Conservation (phyloP, 2,329 filamentous ascomycete species). For the Exutisphaerella laricina region DNA sequence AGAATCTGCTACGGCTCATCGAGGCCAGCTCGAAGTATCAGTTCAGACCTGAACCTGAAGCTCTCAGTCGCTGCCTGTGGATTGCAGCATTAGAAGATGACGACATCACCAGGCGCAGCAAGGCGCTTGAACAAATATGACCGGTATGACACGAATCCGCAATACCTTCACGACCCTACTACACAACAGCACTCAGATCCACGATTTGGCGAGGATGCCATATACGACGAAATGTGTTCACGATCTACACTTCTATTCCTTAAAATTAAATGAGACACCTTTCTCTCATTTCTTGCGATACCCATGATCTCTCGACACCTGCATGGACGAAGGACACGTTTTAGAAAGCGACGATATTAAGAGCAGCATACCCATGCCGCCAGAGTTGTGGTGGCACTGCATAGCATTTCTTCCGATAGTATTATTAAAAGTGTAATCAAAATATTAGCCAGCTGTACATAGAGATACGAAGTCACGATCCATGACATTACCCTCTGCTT, state of each 20-base stretch:
- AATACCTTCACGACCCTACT: slow-evolving; percentile 2
- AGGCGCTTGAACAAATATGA: slow-evolving; percentile 23
- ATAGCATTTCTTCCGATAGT: no score
- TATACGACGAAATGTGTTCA: neutral
- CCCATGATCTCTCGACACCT: no score
- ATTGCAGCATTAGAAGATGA: slow-evolving; percentile 69
- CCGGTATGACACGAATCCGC: slow-evolving; percentile 1
- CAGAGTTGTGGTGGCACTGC: no score
- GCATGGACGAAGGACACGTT: no score
- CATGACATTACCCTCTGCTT: no score
- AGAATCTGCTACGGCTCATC: slow-evolving; percentile 70
- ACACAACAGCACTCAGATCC: neutral
- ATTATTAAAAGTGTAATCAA: no score
- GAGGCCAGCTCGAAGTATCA: slow-evolving; percentile 71
- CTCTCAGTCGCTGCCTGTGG: slow-evolving; percentile 79
- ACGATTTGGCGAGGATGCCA: slow-evolving; percentile 3
- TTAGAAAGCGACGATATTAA: no score
- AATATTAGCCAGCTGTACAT: no score
- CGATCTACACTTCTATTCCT: slow-evolving; percentile 1
- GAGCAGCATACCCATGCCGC: no score
- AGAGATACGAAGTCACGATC: no score
- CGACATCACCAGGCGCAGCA: slow-evolving; percentile 52
- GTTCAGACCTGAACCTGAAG: slow-evolving; percentile 68
- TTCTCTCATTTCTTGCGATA: no score
- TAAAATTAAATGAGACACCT: no score